Evolutionary conservation across 257 asterid genomes (phyloP), one percentile per base, ranked within the genome.

Genomic region (Nicotiana attenuata): DNA sequence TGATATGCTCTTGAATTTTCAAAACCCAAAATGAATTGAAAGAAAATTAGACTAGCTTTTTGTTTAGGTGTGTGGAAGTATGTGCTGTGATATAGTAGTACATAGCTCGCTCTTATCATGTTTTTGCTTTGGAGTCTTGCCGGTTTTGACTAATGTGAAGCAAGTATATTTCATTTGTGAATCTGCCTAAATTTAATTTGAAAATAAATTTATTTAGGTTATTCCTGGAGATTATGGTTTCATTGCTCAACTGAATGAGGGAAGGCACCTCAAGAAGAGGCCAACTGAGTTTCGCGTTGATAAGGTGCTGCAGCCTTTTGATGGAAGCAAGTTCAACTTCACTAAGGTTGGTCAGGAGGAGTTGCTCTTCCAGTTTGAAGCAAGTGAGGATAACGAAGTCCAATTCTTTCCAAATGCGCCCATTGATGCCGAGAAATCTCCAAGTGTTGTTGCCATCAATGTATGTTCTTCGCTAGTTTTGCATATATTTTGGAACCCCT

Each of bases 191-290:
- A 0, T 41, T 71, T 47, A 14, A 73, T 73, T 73, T 73, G 41
- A 24, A 31, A 7, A 45, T 47, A 73, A 73, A 73, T 73, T 35
- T 61, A 5, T 47, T 5, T 79, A 96, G 98, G 97, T 96, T 82
- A 96, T 96, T 87, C 94, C 99, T 8, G 99, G 98, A 81, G 86
- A 92, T 67, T 90, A 91, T 85, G 97, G 98, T 24, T 94, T 96
- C 35, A 83, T 96, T 50, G 99, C 99, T 1, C 99, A 96, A 89
- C 90, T 96, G 80, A 96, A 96, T 50, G 97, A 96, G 88, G 99
- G 99, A 77, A 88, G 99, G 90, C 99, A 96, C 90, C 94, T 96
- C 63, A 94, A 93, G 92, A 96, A 96, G 87, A 91, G 99, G 97
- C 99, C 97, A 24, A 94, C 98, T 0, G 99, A 96, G 93, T 96